Conservation (phyloP, 495 filamentous ascomycete species). For the Xylona heveae region DNA sequence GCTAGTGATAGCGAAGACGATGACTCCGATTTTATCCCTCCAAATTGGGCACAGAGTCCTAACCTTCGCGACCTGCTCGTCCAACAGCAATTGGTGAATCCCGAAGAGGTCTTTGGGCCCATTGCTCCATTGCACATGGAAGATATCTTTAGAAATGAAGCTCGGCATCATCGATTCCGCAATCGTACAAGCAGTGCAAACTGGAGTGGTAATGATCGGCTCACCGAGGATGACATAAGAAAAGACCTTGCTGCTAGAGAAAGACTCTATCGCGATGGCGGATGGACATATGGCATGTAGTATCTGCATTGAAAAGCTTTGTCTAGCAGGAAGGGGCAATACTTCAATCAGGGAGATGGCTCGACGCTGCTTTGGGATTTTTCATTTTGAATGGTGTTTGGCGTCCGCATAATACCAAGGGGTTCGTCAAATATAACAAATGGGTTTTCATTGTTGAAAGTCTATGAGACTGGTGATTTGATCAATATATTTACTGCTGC, state of each 20-base stretch:
- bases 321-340: no score
- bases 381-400: no score
- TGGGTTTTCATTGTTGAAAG: no score
- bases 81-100: conserved; percentile 63
- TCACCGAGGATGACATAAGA: conserved; percentile 76
- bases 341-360: no score
- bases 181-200: conserved; percentile 81
- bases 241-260: conserved; percentile 64
- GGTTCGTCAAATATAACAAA: no score
- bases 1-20: conserved; percentile 73
- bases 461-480: no score
- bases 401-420: no score
- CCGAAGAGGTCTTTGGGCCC: conserved; percentile 74
- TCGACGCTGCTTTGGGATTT: no score
- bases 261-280: conserved; percentile 60
- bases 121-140: conserved; percentile 77
- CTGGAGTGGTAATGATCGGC: conserved; percentile 66
- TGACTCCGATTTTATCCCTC: conserved; percentile 35
- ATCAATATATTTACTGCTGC: no score
- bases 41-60: conserved; percentile 71
- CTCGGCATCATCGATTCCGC: conserved; percentile 64
- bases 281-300: conserved; percentile 46
- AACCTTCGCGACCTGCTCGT: conserved; percentile 45
- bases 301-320: no score
- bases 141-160: conserved; percentile 78